Evolutionary conservation across 352 stramenopile species (phyloP), one percentile per base, ranked within the genome.

Genomic region (Pythium chondricola): DNA sequence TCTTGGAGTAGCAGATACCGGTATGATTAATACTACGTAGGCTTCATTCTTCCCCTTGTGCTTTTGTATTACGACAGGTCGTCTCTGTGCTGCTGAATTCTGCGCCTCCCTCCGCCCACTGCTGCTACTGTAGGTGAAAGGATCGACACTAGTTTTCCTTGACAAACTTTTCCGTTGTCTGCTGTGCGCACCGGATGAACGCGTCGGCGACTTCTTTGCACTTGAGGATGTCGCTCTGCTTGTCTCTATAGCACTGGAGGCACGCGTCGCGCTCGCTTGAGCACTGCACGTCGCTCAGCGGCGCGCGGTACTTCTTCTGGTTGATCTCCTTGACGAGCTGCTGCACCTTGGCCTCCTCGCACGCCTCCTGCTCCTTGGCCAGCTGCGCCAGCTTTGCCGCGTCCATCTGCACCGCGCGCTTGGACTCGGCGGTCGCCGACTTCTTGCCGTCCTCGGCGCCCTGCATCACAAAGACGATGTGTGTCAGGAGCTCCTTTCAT

Each of bases 171-270:
- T 86, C 81, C n/a, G 82, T 91, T 38, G 80, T 83, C 65, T 85
- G 63, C 52, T 87, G 75, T 32, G 79, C 75, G 61, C 82, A 93
- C 29, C 69, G 79, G 40, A 88, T 65, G 43, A 93, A 93, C 48
- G 82, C 82, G 48, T 93, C 82, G 38, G 82, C 78, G 51, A 93
- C 74, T 64, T 93, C 72, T 70, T 88, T 87, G 71, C 82, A 93
- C 57, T 82, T 67, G 46, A 93, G 74, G 35, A 93, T 54, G 63
- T 91, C 64, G 53, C 64, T 77, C 56, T 81, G 65, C 58, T 86
- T 76, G 70, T 88, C 75, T 73, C 70, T 75, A 83, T 93, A 93
- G 66, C 82, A 93, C 61, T 90, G 66, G 67, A 93, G 73, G 45
- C 77, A 90, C 45, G 77, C 75, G 29, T 90, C 73, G 14, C 79